phyloP scores from a whole-genome alignment of 108 stramenopile genomes.

The Cyclotella sp. region DNA sequence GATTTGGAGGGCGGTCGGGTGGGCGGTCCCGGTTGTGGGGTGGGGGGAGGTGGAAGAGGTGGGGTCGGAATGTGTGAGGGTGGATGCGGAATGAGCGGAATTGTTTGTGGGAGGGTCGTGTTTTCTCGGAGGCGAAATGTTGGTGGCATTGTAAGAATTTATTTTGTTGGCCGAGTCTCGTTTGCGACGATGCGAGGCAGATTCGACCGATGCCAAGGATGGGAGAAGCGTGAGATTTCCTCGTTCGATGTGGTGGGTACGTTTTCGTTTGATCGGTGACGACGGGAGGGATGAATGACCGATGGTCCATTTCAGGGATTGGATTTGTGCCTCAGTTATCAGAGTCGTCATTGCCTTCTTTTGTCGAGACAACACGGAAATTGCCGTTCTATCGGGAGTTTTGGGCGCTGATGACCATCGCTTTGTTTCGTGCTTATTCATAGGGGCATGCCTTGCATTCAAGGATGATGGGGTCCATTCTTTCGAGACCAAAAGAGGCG shows the following conservation, averaged over 20 bases:
- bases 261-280: constrained; percentile 17
- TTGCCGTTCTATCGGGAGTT: background rate
- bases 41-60: constrained; percentile 5
- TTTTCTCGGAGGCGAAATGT: background rate
- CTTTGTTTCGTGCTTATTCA: too few relatives aligned
- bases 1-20: constrained; percentile 32
- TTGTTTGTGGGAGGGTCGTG: background rate
- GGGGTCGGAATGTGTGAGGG: constrained; percentile 1
- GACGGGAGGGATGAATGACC: background rate
- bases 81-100: background rate
- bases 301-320: constrained; percentile 13
- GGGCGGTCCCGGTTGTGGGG: background rate
- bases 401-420: background rate
- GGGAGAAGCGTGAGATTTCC: constrained; percentile 15
- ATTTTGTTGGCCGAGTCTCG: background rate
- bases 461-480: constrained; percentile 3
- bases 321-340: background rate
- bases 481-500: background rate
- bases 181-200: background rate
- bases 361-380: background rate
- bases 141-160: background rate
- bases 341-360: background rate
- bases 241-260: background rate
- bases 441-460: background rate
- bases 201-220: constrained; percentile 23